Base-by-base conservation (phyloP, 495 filamentous ascomycete genomes). In the Chaetomidium leptoderma region DNA sequence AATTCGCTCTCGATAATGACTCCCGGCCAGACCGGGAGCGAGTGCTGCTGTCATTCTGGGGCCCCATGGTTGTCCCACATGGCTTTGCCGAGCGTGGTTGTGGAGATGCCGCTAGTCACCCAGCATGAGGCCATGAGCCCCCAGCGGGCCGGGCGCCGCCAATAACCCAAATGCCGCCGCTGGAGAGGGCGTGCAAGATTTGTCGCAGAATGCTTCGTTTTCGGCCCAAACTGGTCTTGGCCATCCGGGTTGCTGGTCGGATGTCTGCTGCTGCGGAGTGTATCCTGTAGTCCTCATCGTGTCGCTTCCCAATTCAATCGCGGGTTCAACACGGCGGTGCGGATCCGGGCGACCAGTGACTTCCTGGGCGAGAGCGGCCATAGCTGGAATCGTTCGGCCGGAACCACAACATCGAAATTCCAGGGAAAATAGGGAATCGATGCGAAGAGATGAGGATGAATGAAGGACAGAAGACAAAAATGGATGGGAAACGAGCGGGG, bases 401-500 rank as follows among this genome's bases (percentile, higher is more conserved):
- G 51, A 63, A 26, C 68, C 63, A 55, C 67, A 60, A 64, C 63
- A 45, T 40, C 9, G n/a, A 21, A 24, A 45, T 26, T 21, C 26
- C 19, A 21, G 7, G 9, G 43, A 11, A 36, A 53, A 63, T 9
- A 24, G 19, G 21, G 23, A 11, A 40, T 52, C 48, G 62, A 64
- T 46, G 36, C 17, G 47, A 55, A 59, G 54, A 57, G 54, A 61
- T 49, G 17, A 44, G 53, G 39, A 55, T 55, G 53, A 50, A 61
- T 55, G 55, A 50, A 54, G 21, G 49, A 37, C 52, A 59, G 63
- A 60, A 52, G 61, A 55, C 59, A 56, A 70, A 61, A 70, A 69
- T 59, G 59, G 29, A 69, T 55, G 65, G 64, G 63, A 61, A 65
- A 65, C 59, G 60, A 53, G 50, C 63, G 59, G 69, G 68, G 61